Base-by-base conservation (phyloP, 2,329 filamentous ascomycete species). In the Catunica adiposa region DNA sequence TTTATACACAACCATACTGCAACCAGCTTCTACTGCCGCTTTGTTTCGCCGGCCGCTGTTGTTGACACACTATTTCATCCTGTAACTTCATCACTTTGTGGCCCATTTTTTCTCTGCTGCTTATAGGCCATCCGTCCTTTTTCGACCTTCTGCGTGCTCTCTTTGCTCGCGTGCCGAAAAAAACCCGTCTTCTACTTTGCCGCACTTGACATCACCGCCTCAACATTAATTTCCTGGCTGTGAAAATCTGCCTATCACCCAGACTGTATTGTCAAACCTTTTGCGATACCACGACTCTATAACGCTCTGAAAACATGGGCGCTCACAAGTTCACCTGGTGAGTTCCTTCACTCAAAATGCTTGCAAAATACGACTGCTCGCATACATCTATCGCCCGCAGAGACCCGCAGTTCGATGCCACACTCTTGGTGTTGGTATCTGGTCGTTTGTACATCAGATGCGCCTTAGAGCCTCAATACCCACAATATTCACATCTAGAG, bases 321-420 rank as follows among this genome's bases (percentile, higher is more conserved):
- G 47, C 53, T 55, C 53, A 58, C 47, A 58, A 55, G 40, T 58
- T 58, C 31, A 58, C 53, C 15, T 58, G 56, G 56, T 58, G 53
- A 25, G 56, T 58, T 51, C 40, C 40, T 34, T 34, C 11, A 23
- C 48, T 15, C 38, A 5, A 7, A 25, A n/a, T 22, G 44, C 34
- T 31, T 31, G 14, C 48, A 20, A 51, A 14, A 34, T 38, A 20
- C 31, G 50, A 52, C 50, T 40, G 23, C 50, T 38, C 50, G 20
- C n/a, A 23, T 38, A 17, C 29, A 5, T 23, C 11, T 52, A 17
- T 52, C 25, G 26, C n/a, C 22, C 22, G 22, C 44, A 23, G 22
- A 26, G 11, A 6, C 17, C 44, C 44, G 40, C 40, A 22, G 20
- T 8, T 22, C 40, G n/a, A 44, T 44, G 20, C n/a, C 15, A 44